Evolutionary conservation across 2,329 filamentous ascomycete genomes (phyloP).

Genomic region (Xylaria multiplex): DNA sequence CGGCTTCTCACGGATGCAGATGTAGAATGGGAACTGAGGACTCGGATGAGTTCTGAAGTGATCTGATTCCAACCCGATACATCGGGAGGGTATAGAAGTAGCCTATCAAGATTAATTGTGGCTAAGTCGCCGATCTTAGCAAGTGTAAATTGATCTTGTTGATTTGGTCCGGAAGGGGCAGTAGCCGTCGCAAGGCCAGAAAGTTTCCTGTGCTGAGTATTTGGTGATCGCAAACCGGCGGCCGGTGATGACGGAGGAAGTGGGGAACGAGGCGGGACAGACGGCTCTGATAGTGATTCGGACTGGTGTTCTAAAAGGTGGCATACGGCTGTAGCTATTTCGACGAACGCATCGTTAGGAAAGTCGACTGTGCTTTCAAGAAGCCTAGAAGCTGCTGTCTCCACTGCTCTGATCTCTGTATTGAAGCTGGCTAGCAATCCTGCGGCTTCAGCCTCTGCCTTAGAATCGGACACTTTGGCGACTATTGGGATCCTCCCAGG

Average conservation of each 20-base stretch:
- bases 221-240: conserved; percentile 41
- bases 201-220: conserved; percentile 56
- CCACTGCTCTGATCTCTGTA: conserved; percentile 85
- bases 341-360: conserved; percentile 81
- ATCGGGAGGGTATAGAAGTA: conserved; percentile 73
- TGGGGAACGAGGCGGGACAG: conserved; percentile 53
- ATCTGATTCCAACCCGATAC: conserved; percentile 81
- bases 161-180: conserved; percentile 60
- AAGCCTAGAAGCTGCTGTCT: conserved; percentile 84
- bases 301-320: conserved; percentile 67
- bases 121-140: conserved; percentile 79
- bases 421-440: conserved; percentile 73
- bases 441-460: conserved; percentile 61
- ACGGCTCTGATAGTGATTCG: conserved; percentile 45
- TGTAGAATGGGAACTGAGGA: conserved; percentile 59
- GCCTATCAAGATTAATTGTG: conserved; percentile 77
- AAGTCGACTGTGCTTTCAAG: conserved; percentile 95
- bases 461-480: conserved; percentile 58
- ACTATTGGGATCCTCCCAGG: conserved; percentile 63
- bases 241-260: conserved; percentile 50
- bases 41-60: conserved; percentile 62
- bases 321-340: conserved; percentile 80
- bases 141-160: conserved; percentile 74
- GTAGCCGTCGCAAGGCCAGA: conserved; percentile 60
- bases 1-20: conserved; percentile 65